Evolutionary conservation across 148 eudicot species (phyloP), one percentile per base, ranked within the genome.

Genomic region (Vaccinium darrowii): DNA sequence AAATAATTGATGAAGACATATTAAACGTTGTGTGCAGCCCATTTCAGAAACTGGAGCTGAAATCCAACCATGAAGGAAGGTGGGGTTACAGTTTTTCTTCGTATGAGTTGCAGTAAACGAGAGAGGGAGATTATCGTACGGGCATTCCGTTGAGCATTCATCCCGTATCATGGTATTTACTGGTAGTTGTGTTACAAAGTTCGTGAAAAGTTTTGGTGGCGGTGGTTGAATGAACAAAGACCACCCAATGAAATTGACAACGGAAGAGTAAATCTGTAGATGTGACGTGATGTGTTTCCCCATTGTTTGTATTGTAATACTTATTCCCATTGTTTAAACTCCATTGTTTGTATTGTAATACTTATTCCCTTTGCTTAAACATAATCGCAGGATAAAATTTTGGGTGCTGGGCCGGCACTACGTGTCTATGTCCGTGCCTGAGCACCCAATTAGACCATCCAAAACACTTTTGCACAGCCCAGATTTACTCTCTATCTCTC

Each of bases 21-120:
- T 71, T 72, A 50, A 21, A 43, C 51, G 13, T n/a, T 53, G 23
- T 81, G 19, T 86, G 88, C 95, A 96, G 99, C 89, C 99, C 99
- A 7, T 96, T 92, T 84, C 99, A 96, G 90, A 96, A 96, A 90
- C 92, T 96, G 57, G 99, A 96, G 86, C 88, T 96, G 84, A 91
- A 96, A 89, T 86, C 97, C 78, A 92, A 93, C 43, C 92, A 92
- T 52, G 98, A 92, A 86, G 95, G 95, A 76, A 90, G 94, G 87
- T 84, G 90, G 11, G 99, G 98, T 27, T 96, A 92, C 89, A 96
- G 97, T 87, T 96, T 93, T 88, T 94, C 99, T 14, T 90, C 98
- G 19, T 96, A 94, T 39, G 93, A 92, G 85, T 85, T 96, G 92
- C 97, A 92, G 77, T 94, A 83, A 89, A 63, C 4, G 53, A 65